Conservation (phyloP, 495 filamentous ascomycete genomes). For the Usnea hakonensis region DNA sequence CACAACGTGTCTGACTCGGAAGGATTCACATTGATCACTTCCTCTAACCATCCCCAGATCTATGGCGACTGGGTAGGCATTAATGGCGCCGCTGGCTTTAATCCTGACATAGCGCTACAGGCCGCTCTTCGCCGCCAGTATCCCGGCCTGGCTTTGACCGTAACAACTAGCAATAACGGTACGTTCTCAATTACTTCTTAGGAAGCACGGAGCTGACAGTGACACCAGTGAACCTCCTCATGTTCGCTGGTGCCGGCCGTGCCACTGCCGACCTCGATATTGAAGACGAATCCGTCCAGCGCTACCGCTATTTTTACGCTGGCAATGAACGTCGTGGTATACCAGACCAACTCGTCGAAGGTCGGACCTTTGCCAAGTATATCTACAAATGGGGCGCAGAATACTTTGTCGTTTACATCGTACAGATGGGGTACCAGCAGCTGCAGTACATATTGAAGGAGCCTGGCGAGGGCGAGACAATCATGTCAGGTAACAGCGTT, state of each 20-base stretch:
- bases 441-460: conserved; percentile 39
- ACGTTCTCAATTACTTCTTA: not conserved
- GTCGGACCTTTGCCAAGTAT: conserved; percentile 34
- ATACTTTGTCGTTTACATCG: conserved; percentile 37
- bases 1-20: conserved; percentile 5
- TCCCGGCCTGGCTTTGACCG: conserved; percentile 17
- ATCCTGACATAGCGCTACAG: conserved; percentile 10
- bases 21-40: conserved; percentile 4
- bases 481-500: conserved; percentile 25
- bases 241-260: conserved; percentile 36
- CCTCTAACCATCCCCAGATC: conserved; percentile 12
- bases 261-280: conserved; percentile 37
- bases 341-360: conserved; percentile 29
- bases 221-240: conserved; percentile 23
- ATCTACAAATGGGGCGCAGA: conserved; percentile 33
- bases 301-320: conserved; percentile 31
- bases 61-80: conserved; percentile 14
- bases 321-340: conserved; percentile 24
- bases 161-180: conserved; percentile 17
- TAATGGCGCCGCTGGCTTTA: conserved; percentile 8
- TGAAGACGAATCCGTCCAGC: conserved; percentile 31
- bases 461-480: conserved; percentile 30
- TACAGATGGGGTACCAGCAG: conserved; percentile 18
- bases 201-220: not conserved
- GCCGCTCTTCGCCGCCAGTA: conserved; percentile 20